phyloP scores from a whole-genome alignment of 1,139 yeast genomes.

The Hemisphaericaspora subhashii region DNA sequence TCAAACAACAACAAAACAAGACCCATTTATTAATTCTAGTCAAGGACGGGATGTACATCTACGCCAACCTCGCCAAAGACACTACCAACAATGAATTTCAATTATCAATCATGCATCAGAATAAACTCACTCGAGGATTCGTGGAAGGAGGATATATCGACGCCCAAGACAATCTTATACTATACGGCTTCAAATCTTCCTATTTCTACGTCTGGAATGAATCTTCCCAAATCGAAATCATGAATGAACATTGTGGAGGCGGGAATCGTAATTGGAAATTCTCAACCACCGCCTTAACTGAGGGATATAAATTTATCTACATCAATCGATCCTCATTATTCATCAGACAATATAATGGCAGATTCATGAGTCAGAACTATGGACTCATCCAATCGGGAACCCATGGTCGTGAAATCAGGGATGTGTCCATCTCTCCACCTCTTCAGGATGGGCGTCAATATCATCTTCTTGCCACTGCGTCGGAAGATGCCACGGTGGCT shows the following conservation, averaged over 20 bases:
- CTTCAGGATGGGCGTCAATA: constrained; percentile 23
- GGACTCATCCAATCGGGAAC: constrained; percentile 56
- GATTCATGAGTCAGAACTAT: constrained; percentile 19
- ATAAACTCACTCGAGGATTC: constrained; percentile 71
- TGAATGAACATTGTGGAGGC: constrained; percentile 84
- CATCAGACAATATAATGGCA: constrained; percentile 26
- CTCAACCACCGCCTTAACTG: constrained; percentile 16
- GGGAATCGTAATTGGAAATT: constrained; percentile 83
- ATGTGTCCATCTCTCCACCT: constrained; percentile 49
- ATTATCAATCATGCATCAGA: constrained; percentile 50
- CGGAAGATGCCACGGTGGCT: constrained; percentile 83
- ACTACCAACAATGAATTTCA: constrained; percentile 13
- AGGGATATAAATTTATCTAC: constrained; percentile 41
- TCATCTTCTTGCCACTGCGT: constrained; percentile 63
- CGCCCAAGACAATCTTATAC: constrained; percentile 52
- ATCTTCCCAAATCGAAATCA: constrained; percentile 67
- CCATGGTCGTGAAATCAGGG: constrained; percentile 88
- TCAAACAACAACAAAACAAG: constrained; percentile 23
- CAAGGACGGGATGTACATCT: constrained; percentile 63
- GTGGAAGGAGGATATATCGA: constrained; percentile 68
- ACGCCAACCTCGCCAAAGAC: constrained; percentile 24
- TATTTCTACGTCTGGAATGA: constrained; percentile 83
- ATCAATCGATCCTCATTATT: constrained; percentile 53
- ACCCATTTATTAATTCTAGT: constrained; percentile 47
- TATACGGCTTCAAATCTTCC: constrained; percentile 83